Percentiles rank a stretch among this genome's conserved stretches.
These are phyloP conservation scores for Acacia concinna DNA, from an alignment of 331 rosid species.

Conservation along the genomic window DNA sequence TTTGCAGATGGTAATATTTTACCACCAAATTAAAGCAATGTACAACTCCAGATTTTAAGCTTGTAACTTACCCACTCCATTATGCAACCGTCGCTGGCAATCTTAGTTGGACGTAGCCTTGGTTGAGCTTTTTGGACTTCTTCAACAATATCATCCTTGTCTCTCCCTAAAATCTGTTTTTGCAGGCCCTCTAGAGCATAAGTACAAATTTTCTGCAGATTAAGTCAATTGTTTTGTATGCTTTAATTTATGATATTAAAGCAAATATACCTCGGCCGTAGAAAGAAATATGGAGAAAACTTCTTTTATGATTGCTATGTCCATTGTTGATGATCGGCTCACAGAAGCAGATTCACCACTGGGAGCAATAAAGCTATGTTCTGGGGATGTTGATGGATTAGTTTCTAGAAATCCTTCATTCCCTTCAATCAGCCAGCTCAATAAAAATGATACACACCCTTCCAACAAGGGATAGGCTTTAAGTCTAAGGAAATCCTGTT, in stretches of 20 bases:
- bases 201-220: neutral
- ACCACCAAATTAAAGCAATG: neutral
- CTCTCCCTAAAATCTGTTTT: slow-evolving; percentile 57
- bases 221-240: neutral
- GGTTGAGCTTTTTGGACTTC: slow-evolving; percentile 47
- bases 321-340: slow-evolving; percentile 81
- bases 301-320: slow-evolving; percentile 66
- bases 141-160: slow-evolving; percentile 44
- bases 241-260: slow-evolving; percentile 5
- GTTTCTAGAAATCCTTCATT: slow-evolving; percentile 64
- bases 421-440: slow-evolving; percentile 84
- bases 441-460: slow-evolving; percentile 70
- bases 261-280: slow-evolving; percentile 66
- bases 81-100: slow-evolving; percentile 69
- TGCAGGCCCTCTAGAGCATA: neutral
- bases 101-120: slow-evolving; percentile 50
- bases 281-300: slow-evolving; percentile 59
- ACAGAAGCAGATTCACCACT: slow-evolving; percentile 75
- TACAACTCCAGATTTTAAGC: slow-evolving; percentile 15
- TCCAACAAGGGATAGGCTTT: slow-evolving; percentile 80
- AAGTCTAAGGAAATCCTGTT: slow-evolving; percentile 62
- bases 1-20: slow-evolving; percentile 1
- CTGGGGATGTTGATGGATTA: slow-evolving; percentile 89
- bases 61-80: slow-evolving; percentile 72
- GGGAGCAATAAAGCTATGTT: slow-evolving; percentile 68